Base-by-base conservation (phyloP, 441 rosid species). In the Adansonia rubrostipa region DNA sequence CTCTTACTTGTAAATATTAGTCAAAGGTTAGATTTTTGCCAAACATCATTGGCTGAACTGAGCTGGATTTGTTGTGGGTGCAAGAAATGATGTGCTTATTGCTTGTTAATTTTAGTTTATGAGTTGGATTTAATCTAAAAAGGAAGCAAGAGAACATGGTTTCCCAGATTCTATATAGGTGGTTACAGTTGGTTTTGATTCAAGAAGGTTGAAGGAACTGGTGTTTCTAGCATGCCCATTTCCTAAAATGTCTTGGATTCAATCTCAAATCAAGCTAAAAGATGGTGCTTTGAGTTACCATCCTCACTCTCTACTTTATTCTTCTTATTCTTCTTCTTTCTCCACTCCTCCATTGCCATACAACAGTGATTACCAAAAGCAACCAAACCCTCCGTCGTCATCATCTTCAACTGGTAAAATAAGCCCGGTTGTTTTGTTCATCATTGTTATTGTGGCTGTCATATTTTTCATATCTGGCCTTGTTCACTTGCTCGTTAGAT, bases 401-500 rank as follows among this genome's bases (percentile, higher is more conserved):
- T 80, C 95, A 33, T 82, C 97, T 74, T 88, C 93, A 20, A 82
- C 87, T 66, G 71, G 75, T 14, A 82, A 84, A 82, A 81, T 87
- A 67, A 87, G 79, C 86, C 92, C 96, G 1, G 85, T 83, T 66
- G 42, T 89, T 80, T 68, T 87, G 51, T 87, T 88, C 84, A 63
- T 87, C 78, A 84, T 90, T 76, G 87, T 90, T 67, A 81, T 92
- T 79, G 72, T 92, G 5, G 87, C 91, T n/a, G 84, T 86, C 62
- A 68, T 87, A 80, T 81, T 90, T 81, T 88, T 90, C 87, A 62
- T 90, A 71, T 88, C 88, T 48, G 90, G 89, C 76, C 74, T 92
- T 72, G 90, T 92, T 20, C 96, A 92, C 80, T 79, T 90, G 80
- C 78, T 88, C 13, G 78, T 85, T 54, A 86, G 90, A 79, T 85